These are phyloP conservation scores for Fusarium sp. DNA, from an alignment of 2,329 filamentous ascomycete species.

Conservation along the genomic window DNA sequence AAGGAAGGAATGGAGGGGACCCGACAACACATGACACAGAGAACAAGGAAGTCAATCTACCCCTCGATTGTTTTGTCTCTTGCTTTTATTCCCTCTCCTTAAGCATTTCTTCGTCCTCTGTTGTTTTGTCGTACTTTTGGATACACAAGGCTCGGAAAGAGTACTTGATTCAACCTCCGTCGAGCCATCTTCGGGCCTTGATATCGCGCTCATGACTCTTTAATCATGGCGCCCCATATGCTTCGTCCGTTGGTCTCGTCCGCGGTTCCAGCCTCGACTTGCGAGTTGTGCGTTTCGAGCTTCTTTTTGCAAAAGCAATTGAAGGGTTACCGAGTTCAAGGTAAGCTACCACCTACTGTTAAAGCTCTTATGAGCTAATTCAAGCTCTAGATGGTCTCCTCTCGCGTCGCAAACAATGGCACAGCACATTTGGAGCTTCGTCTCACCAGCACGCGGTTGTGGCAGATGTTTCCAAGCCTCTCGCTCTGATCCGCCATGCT, in stretches of 20 bases:
- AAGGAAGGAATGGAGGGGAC: slow-evolving; percentile 27
- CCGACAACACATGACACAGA: slow-evolving; percentile 42
- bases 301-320: slow-evolving; percentile 45
- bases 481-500: slow-evolving; percentile 57
- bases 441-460: slow-evolving; percentile 48
- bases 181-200: slow-evolving; percentile 27
- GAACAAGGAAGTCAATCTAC: slow-evolving; percentile 19
- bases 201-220: slow-evolving; percentile 46
- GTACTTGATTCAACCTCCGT: slow-evolving; percentile 7
- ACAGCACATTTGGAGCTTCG: slow-evolving; percentile 50
- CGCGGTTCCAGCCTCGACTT: slow-evolving; percentile 41
- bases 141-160: slow-evolving; percentile 19
- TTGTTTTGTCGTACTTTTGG: slow-evolving; percentile 15
- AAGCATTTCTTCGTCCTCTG: not conserved
- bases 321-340: slow-evolving; percentile 40
- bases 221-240: slow-evolving; percentile 52
- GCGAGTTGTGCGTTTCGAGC: slow-evolving; percentile 50
- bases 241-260: slow-evolving; percentile 51
- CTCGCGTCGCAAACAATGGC: slow-evolving; percentile 54
- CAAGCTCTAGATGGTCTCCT: slow-evolving; percentile 22
- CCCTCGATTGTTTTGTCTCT: slow-evolving; percentile 33
- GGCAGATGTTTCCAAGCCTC: slow-evolving; percentile 47
- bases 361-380: slow-evolving; percentile 23
- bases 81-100: slow-evolving; percentile 25
- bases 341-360: slow-evolving; percentile 14